phyloP scores from a whole-genome alignment of 805 yeast species.

The Ogataea paraovalis region DNA sequence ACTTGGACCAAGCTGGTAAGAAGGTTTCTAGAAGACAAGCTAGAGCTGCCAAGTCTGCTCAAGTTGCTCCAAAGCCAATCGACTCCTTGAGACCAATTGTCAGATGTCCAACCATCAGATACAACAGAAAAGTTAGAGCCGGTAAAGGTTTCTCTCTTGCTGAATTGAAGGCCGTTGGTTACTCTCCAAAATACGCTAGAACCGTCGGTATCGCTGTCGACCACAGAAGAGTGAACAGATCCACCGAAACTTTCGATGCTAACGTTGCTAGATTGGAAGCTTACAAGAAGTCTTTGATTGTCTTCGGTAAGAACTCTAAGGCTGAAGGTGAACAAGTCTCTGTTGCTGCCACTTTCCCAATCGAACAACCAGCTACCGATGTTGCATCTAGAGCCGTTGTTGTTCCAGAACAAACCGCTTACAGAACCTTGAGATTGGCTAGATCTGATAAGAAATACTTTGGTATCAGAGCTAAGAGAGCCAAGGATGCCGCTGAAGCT shows the following conservation, averaged over 20 bases:
- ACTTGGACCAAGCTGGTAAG: slow-evolving; percentile 99
- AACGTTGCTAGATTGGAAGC: slow-evolving; percentile 96
- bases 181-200: slow-evolving; percentile 92
- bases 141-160: slow-evolving; percentile 99
- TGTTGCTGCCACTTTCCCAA: slow-evolving; percentile 82
- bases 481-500: slow-evolving; percentile 95
- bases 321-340: slow-evolving; percentile 76
- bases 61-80: slow-evolving; percentile 95
- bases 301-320: slow-evolving; percentile 88
- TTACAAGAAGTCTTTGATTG: slow-evolving; percentile 92
- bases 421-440: slow-evolving; percentile 92
- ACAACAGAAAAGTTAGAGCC: slow-evolving; percentile 99
- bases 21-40: slow-evolving; percentile 95
- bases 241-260: slow-evolving; percentile 88
- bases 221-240: slow-evolving; percentile 99
- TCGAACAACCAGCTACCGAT: slow-evolving; percentile 72
- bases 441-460: slow-evolving; percentile 89
- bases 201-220: slow-evolving; percentile 98
- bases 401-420: slow-evolving; percentile 68
- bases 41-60: slow-evolving; percentile 91
- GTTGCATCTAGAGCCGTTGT: slow-evolving; percentile 86
- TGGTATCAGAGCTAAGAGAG: slow-evolving; percentile 98
- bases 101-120: slow-evolving; percentile 97
- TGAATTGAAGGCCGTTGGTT: slow-evolving; percentile 97
- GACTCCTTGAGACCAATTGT: slow-evolving; percentile 96